Evolutionary conservation across 2,329 filamentous ascomycete species (phyloP).

Genomic region (Beauveria bassiana): DNA sequence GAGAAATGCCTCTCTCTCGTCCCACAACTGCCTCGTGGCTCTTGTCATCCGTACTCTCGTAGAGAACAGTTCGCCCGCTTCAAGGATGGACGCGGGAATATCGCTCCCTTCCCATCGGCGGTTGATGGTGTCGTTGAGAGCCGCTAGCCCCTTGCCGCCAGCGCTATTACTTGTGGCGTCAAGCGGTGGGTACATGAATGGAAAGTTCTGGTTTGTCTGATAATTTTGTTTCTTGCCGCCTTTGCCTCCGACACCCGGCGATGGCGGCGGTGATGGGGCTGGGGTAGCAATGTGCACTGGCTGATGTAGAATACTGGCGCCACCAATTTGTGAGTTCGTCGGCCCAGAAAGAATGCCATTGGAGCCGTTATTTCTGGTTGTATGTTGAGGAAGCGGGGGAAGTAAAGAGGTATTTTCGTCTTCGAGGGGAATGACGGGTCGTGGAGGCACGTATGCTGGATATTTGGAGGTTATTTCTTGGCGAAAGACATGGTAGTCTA

Average conservation of each 20-base stretch:
- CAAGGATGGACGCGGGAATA: conserved; percentile 87
- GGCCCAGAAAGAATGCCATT: conserved; percentile 55
- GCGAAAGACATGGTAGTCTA: conserved; percentile 93
- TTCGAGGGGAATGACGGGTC: conserved; percentile 74
- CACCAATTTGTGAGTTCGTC: conserved; percentile 46
- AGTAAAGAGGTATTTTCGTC: conserved; percentile 86
- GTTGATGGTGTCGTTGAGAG: conserved; percentile 74
- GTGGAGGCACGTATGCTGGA: conserved; percentile 87
- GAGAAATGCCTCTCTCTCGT: conserved; percentile 84
- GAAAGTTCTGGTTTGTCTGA: conserved; percentile 97
- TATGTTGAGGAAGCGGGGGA: conserved; percentile 72
- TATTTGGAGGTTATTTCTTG: conserved; percentile 98
- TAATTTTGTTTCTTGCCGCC: conserved; percentile 98
- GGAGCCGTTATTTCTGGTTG: conserved; percentile 50
- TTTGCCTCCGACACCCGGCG: conserved; percentile 78
- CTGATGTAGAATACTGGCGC: conserved; percentile 82
- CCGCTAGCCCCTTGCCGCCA: conserved; percentile 79
- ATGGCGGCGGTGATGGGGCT: conserved; percentile 89
- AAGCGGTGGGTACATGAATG: conserved; percentile 91
- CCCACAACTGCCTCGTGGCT: conserved; percentile 88
- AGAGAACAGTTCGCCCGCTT: conserved; percentile 88
- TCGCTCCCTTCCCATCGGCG: conserved; percentile 90
- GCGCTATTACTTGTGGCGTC: conserved; percentile 83
- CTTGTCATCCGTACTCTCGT: conserved; percentile 84
- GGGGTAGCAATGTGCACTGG: conserved; percentile 98